phyloP scores from a whole-genome alignment of 495 filamentous ascomycete genomes.

The Xylaria castorea region DNA sequence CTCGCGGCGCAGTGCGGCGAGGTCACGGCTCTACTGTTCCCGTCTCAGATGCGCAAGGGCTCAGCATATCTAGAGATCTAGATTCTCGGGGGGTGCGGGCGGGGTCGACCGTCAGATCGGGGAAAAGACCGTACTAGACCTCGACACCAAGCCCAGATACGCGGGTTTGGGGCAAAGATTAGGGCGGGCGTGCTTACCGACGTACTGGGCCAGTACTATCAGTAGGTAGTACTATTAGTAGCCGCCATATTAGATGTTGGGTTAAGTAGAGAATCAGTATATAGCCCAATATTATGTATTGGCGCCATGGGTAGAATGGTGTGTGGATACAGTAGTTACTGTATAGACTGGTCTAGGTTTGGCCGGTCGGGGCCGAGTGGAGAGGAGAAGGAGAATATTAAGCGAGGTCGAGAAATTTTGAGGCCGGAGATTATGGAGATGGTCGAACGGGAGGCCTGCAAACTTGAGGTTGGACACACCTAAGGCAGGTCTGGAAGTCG shows the following conservation, averaged over 20 bases:
- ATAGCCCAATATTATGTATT: neutral
- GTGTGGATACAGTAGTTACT: constrained; percentile 13
- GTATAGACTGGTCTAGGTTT: constrained; percentile 21
- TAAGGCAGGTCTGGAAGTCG: neutral
- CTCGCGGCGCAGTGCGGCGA: neutral
- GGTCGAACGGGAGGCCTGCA: constrained; percentile 11
- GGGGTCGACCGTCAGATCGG: neutral
- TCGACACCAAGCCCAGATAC: constrained; percentile 10
- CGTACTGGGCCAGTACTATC: constrained; percentile 1
- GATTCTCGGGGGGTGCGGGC: neutral
- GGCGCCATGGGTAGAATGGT: neutral
- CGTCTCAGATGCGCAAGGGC: constrained; percentile 20
- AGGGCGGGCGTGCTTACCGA: neutral
- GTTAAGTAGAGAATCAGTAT: neutral
- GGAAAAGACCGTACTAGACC: constrained; percentile 1
- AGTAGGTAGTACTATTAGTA: neutral
- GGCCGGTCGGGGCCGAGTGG: constrained; percentile 19
- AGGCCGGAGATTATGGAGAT: constrained; percentile 22
- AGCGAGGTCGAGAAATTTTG: constrained; percentile 15
- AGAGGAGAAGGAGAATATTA: neutral
- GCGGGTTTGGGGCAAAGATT: neutral
- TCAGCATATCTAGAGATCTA: constrained; percentile 10
- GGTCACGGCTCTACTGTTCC: neutral
- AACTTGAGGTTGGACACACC: constrained; percentile 5
- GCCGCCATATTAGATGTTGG: neutral